These are phyloP conservation scores for Russula lepida DNA, from an alignment of 768 basidiomycete species.

Conservation along the genomic window DNA sequence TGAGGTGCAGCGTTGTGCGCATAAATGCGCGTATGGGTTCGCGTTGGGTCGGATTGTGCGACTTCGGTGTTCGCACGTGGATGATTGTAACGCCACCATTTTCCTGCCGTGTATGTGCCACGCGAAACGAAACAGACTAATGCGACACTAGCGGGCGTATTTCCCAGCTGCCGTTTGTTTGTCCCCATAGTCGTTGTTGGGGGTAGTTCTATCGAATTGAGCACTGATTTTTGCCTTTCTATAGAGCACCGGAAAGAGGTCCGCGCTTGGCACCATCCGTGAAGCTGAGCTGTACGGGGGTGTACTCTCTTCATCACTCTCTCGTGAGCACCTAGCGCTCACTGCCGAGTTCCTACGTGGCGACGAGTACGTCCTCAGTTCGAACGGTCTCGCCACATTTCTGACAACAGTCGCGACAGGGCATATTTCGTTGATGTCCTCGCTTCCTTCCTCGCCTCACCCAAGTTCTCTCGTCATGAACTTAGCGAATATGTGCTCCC, in stretches of 20 bases:
- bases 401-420: slow-evolving; percentile 34
- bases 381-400: background rate
- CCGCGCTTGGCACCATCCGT: slow-evolving; percentile 82
- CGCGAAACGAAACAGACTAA: background rate
- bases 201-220: background rate
- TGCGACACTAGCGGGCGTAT: background rate
- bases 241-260: slow-evolving; percentile 83
- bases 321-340: slow-evolving; percentile 84
- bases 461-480: slow-evolving; percentile 74
- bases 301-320: slow-evolving; percentile 73
- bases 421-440: slow-evolving; percentile 86
- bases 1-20: background rate
- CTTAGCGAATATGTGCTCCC: slow-evolving; percentile 68
- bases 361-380: slow-evolving; percentile 71
- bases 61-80: background rate
- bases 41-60: background rate
- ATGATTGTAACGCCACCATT: background rate
- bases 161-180: background rate
- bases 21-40: background rate
- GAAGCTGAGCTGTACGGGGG: slow-evolving; percentile 94
- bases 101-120: background rate
- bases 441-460: slow-evolving; percentile 72
- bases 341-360: slow-evolving; percentile 93
- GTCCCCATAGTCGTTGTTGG: background rate
- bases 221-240: background rate